Evolutionary conservation across 1,139 yeast species (phyloP).

Genomic region (Blastobotrys capitulatus): DNA sequence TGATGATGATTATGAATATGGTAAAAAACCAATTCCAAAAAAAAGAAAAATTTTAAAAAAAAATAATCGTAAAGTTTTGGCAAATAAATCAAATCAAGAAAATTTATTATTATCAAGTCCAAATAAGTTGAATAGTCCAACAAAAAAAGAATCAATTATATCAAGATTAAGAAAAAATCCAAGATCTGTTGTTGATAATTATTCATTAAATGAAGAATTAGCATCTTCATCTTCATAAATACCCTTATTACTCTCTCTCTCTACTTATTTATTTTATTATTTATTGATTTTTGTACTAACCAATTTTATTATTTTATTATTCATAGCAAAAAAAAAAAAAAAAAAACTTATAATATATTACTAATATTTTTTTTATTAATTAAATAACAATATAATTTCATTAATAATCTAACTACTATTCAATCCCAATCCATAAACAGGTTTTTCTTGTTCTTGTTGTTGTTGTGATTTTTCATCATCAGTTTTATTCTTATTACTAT

Average conservation of each 20-base stretch:
- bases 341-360: neutral
- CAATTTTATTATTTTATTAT: too few relatives aligned
- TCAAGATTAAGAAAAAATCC: neutral
- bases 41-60: neutral
- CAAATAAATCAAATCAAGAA: neutral
- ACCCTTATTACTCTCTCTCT: too few relatives aligned
- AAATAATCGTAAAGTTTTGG: neutral
- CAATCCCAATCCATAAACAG: conserved; percentile 11
- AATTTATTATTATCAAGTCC: neutral
- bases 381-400: neutral
- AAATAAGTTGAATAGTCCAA: neutral
- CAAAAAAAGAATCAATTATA: neutral
- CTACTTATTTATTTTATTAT: too few relatives aligned
- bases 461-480: too few relatives aligned
- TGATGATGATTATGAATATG: conserved; percentile 8
- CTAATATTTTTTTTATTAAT: neutral
- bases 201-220: conserved; percentile 5
- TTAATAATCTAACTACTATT: neutral
- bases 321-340: neutral
- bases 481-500: neutral
- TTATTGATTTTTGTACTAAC: too few relatives aligned
- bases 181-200: neutral
- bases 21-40: neutral
- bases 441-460: neutral
- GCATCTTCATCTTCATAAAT: conserved; percentile 3